A percentile compares a stretch with the other conserved stretches of the same genome.
These are phyloP conservation scores for Aspergillus puulaauensis DNA, from an alignment of 2,329 filamentous ascomycete genomes.

Conservation along the genomic window DNA sequence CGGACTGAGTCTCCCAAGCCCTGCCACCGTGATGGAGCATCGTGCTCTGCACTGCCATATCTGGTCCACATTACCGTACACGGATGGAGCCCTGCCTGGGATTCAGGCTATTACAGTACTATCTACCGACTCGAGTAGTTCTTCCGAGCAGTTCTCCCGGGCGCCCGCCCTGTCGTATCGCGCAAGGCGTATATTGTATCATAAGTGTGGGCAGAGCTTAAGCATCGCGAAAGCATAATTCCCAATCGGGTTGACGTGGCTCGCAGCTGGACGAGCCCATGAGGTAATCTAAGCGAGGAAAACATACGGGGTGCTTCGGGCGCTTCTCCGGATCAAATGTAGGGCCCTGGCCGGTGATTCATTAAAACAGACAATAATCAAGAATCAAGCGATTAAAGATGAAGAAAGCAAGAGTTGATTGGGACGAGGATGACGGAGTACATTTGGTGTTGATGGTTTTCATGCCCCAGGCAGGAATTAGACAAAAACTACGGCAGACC, in stretches of 20 bases:
- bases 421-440: not conserved
- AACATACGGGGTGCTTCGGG: not conserved
- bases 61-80: not conserved
- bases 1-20: not conserved
- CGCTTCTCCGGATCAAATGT: not conserved
- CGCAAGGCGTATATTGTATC: not conserved
- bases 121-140: too few relatives aligned
- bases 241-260: conserved; percentile 8
- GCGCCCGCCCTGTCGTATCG: not conserved
- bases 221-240: conserved; percentile 2
- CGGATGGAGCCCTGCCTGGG: not conserved
- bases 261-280: not conserved
- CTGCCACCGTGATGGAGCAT: not conserved
- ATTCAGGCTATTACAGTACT: too few relatives aligned
- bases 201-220: not conserved
- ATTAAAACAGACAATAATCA: not conserved
- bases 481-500: conserved; percentile 14
- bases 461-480: not conserved
- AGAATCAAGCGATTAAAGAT: not conserved
- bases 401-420: not conserved
- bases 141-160: too few relatives aligned
- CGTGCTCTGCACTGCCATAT: not conserved
- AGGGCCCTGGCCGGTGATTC: not conserved
- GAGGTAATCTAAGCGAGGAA: not conserved
- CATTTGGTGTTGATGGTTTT: not conserved